Evolutionary conservation across 768 basidiomycete genomes (phyloP).

Genomic region (Boletus reticuloceps): DNA sequence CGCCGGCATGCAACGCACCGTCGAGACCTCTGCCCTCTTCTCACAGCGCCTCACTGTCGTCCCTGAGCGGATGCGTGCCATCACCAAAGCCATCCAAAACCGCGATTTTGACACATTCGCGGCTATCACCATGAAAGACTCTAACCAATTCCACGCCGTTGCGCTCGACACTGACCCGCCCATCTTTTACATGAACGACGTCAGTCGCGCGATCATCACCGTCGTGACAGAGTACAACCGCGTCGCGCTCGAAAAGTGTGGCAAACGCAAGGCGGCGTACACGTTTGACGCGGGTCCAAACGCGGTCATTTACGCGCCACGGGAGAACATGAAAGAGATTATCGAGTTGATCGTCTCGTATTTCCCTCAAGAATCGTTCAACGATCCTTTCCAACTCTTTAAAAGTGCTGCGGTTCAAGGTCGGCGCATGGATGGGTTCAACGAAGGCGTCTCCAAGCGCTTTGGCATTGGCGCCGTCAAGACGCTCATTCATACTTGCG

Average conservation of each 20-base stretch:
- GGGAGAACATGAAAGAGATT: slow-evolving; percentile 76
- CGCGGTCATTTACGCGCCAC: slow-evolving; percentile 90
- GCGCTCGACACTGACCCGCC: slow-evolving; percentile 96
- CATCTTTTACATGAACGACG: slow-evolving; percentile 99
- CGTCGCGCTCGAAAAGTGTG: slow-evolving; percentile 53
- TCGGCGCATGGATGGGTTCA: slow-evolving; percentile 67
- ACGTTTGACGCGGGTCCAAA: slow-evolving; percentile 99
- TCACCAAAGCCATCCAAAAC: slow-evolving; percentile 72
- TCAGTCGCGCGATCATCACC: slow-evolving; percentile 87
- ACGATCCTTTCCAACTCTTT: slow-evolving; percentile 72
- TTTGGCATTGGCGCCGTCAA: slow-evolving; percentile 80
- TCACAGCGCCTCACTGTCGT: slow-evolving; percentile 92
- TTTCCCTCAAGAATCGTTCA: slow-evolving; percentile 84
- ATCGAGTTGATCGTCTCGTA: slow-evolving; percentile 72
- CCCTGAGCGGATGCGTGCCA: slow-evolving; percentile 79
- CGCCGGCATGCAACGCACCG: slow-evolving; percentile 96
- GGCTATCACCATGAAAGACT: slow-evolving; percentile 91
- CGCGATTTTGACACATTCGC: slow-evolving; percentile 91
- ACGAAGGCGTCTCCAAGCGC: slow-evolving; percentile 68
- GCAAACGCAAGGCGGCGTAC: slow-evolving; percentile 83
- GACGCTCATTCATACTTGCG: slow-evolving; percentile 85
- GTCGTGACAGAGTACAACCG: slow-evolving; percentile 93
- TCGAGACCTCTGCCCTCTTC: slow-evolving; percentile 85
- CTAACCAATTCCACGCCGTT: slow-evolving; percentile 98
- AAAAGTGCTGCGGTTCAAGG: slow-evolving; percentile 43